Evolutionary conservation across 225 moss, liverwort and hornwort species (phyloP).

Genomic region (Marchantia polymorpha): DNA sequence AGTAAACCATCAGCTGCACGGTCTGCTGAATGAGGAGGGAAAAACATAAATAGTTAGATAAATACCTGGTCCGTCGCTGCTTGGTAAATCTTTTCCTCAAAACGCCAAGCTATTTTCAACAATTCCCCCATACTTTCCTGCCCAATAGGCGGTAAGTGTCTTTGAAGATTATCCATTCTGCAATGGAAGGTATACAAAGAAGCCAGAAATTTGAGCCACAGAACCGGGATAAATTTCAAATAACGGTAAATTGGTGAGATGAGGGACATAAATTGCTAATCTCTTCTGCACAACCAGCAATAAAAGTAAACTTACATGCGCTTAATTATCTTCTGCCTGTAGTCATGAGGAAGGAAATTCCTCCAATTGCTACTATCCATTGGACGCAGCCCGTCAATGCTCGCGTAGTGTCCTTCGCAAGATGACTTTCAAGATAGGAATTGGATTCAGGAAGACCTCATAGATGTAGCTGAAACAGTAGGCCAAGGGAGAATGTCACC

Average conservation of each 20-base stretch:
- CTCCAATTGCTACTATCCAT: conserved; percentile 35
- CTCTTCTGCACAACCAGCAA: no score
- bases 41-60: neutral
- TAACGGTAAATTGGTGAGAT: no score
- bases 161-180: conserved; percentile 62
- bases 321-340: conserved; percentile 22
- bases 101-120: conserved; percentile 56
- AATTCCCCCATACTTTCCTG: conserved; percentile 52
- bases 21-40: no score
- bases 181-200: neutral
- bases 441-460: no score
- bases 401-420: no score
- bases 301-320: conserved; percentile 22
- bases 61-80: conserved; percentile 74
- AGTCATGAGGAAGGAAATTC: conserved; percentile 30
- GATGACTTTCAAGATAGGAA: no score
- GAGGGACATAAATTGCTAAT: no score
- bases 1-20: no score
- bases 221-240: no score
- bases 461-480: no score
- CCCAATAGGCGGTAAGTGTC: conserved; percentile 49
- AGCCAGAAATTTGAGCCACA: no score
- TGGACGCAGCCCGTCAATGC: neutral
- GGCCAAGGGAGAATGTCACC: no score
- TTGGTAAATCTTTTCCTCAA: conserved; percentile 67